Conservation (phyloP, 75 land plant species). For the Pinus tabuliformis region DNA sequence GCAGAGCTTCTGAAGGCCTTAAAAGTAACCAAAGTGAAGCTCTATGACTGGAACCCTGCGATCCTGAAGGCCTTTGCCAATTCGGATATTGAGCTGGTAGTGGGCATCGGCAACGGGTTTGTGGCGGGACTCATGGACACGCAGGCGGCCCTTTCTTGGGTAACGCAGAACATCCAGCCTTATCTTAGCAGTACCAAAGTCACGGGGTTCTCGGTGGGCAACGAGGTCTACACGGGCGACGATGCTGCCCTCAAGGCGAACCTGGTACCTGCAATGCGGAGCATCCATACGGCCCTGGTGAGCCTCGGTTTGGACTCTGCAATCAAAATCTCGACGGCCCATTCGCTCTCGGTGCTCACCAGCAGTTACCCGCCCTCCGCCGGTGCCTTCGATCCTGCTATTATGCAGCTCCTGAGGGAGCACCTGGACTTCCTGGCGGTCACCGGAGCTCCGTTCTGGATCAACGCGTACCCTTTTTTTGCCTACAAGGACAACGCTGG, state of each 20-base stretch:
- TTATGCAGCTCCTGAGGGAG: constrained; percentile 12
- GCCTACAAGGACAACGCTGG: constrained; percentile 54
- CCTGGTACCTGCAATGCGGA: constrained; percentile 66
- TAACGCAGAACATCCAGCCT: constrained; percentile 42
- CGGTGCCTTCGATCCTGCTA: constrained; percentile 29
- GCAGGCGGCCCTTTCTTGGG: constrained; percentile 54
- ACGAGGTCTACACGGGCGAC: constrained; percentile 54
- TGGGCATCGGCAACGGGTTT: constrained; percentile 46
- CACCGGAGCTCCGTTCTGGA: constrained; percentile 71
- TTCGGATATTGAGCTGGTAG: constrained; percentile 45
- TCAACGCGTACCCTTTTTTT: constrained; percentile 85
- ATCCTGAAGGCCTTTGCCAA: constrained; percentile 59
- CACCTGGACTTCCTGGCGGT: constrained; percentile 46
- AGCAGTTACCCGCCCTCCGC: constrained; percentile 67
- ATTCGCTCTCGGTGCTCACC: constrained; percentile 45
- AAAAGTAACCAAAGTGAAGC: constrained; percentile 49
- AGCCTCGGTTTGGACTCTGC: constrained; percentile 32
- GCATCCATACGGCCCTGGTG: constrained; percentile 47
- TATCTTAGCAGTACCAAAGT: constrained; percentile 53
- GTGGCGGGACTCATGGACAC: constrained; percentile 28
- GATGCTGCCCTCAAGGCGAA: constrained; percentile 32
- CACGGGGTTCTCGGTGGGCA: constrained; percentile 72
- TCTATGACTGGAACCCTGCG: constrained; percentile 70
- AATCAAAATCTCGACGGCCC: constrained; percentile 56
- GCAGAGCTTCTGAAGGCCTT: constrained; percentile 33